Conservation (phyloP, 352 stramenopile genomes). For the Phytophthora kernoviae region DNA sequence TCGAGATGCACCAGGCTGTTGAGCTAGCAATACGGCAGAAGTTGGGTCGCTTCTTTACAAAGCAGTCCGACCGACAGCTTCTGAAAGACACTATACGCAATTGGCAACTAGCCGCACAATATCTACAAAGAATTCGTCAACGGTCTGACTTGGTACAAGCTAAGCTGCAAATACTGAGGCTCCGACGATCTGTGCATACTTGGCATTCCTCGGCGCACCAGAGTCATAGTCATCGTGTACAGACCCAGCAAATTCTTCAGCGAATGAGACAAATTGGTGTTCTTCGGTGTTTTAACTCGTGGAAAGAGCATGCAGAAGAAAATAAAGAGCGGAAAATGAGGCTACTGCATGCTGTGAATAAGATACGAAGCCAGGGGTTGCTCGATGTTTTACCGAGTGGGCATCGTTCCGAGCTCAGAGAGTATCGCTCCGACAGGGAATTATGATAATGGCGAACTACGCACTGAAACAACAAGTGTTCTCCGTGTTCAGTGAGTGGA, state of each 20-base stretch:
- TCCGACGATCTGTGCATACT: conserved; percentile 9
- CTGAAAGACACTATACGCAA: conserved; percentile 13
- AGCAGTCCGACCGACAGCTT: conserved; percentile 39
- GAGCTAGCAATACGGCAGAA: conserved; percentile 34
- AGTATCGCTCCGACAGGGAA: conserved; percentile 6
- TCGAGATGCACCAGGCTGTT: conserved; percentile 6
- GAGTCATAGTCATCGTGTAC: conserved; percentile 10
- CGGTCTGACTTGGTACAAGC: conserved; percentile 2
- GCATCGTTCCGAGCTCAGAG: conserved; percentile 11
- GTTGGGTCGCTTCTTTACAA: conserved; percentile 37
- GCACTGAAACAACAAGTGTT: conserved; percentile 19
- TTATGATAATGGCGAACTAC: conserved; percentile 13
- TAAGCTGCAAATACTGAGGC: conserved; percentile 15
- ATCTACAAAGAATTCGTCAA: conserved; percentile 10
- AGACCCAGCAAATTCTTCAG: conserved; percentile 20
- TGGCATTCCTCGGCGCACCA: conserved; percentile 16
- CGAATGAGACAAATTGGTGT: conserved; percentile 44
- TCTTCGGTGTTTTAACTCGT: conserved; percentile 57
- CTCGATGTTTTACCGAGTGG: conserved; percentile 42
- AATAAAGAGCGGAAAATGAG: conserved; percentile 27
- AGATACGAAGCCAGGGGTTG: conserved; percentile 41
- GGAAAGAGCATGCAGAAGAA: conserved; percentile 30
- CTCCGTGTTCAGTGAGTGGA: conserved; percentile 21
- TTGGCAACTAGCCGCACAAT: conserved; percentile 14
- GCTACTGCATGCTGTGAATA: conserved; percentile 31